phyloP scores from a whole-genome alignment of 441 rosid genomes.

The Bocquillonia castaneifolia region DNA sequence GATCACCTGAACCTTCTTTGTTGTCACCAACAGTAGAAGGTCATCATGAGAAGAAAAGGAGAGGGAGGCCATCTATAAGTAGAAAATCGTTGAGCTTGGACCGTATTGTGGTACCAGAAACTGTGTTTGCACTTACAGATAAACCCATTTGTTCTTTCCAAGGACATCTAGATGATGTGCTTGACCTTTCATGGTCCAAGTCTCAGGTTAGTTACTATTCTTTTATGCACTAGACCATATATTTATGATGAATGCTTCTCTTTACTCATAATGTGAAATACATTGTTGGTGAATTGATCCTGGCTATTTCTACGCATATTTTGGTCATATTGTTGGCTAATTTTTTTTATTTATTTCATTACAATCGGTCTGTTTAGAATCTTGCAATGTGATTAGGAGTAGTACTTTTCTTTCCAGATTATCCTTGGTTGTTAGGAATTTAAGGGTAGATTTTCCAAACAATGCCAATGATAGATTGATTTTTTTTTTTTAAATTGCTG shows the following conservation, averaged over 20 bases:
- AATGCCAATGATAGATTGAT: background rate
- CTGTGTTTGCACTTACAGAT: slow-evolving; percentile 63
- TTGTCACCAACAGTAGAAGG: slow-evolving; percentile 43
- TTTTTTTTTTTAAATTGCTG: background rate
- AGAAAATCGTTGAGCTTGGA: slow-evolving; percentile 69
- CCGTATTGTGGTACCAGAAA: slow-evolving; percentile 73
- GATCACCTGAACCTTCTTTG: slow-evolving; percentile 56
- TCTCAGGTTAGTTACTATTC: slow-evolving; percentile 50
- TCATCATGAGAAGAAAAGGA: slow-evolving; percentile 53
- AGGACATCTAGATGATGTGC: slow-evolving; percentile 69
- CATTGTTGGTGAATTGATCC: background rate
- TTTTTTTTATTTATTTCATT: background rate
- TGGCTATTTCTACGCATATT: background rate
- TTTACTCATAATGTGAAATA: background rate
- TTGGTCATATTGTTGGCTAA: background rate
- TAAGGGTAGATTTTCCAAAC: background rate
- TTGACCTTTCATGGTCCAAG: slow-evolving; percentile 92
- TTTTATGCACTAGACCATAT: background rate
- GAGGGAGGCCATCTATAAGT: slow-evolving; percentile 48
- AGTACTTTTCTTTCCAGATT: background rate
- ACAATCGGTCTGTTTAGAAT: slow-evolving; percentile 1
- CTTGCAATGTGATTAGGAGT: background rate
- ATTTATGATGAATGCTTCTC: background rate
- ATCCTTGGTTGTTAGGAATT: background rate
- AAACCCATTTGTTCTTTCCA: slow-evolving; percentile 68